Conservation (phyloP, 176 grass and related monocot genomes). For the Bromus sterilis region DNA sequence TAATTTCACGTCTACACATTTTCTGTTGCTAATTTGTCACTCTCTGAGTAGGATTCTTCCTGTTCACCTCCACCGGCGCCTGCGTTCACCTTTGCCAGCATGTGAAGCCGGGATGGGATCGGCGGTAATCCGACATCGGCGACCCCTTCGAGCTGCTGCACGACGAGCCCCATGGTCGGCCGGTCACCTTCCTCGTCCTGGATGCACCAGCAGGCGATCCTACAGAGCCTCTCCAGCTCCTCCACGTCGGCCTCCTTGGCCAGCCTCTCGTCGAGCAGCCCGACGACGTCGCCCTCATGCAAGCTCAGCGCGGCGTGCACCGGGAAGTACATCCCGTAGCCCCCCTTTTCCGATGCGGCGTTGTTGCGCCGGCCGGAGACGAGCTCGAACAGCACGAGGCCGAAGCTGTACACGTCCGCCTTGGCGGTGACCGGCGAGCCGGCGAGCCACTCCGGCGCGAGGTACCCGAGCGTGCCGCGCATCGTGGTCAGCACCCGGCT, state of each 20-base stretch:
- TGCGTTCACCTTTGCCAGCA: constrained; percentile 15
- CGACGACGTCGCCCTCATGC: constrained; percentile 22
- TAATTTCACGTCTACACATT: not conserved
- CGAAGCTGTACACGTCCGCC: constrained; percentile 52
- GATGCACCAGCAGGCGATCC: constrained; percentile 46
- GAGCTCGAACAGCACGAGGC: constrained; percentile 44
- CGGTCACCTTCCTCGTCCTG: constrained; percentile 34
- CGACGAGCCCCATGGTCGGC: constrained; percentile 50
- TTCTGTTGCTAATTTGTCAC: not conserved
- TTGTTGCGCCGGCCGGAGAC: constrained; percentile 47
- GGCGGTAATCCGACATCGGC: constrained; percentile 24
- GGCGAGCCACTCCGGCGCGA: constrained; percentile 51
- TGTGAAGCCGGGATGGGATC: constrained; percentile 33
- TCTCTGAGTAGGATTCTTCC: not conserved
- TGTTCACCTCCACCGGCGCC: not conserved
- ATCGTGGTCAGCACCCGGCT: constrained; percentile 53
- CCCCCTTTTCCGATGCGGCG: not conserved
- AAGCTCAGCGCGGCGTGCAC: constrained; percentile 30
- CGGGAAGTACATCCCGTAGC: constrained; percentile 32
- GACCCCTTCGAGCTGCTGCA: constrained; percentile 47
- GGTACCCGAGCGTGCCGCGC: constrained; percentile 57
- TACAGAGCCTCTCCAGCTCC: constrained; percentile 46
- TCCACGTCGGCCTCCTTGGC: constrained; percentile 8
- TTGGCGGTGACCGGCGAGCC: constrained; percentile 41
- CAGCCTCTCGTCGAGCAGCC: constrained; percentile 45